Base-by-base conservation (phyloP, 306 rosid species). In the Lagenaria siceraria region DNA sequence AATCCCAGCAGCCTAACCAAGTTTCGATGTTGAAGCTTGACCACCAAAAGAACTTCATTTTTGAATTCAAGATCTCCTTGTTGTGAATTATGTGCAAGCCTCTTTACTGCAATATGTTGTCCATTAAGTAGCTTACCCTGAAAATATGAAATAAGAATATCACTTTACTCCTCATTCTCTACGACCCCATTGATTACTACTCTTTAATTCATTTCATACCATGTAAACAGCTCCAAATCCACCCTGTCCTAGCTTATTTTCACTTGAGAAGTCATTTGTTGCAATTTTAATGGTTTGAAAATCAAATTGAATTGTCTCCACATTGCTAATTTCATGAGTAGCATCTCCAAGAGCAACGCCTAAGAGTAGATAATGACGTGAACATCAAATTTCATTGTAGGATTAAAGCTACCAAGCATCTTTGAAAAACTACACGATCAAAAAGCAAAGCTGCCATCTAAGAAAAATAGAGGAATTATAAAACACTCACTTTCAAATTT, bases 21-120 rank as follows among this genome's bases (percentile, higher is more conserved):
- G 82, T 91, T 91, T 76, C 78, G 84, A 33, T 86, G 92, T 62
- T 89, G 95, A 74, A 91, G 94, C 77, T 88, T 89, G 10, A 89
- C 83, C 19, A 91, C 82, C 10, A 88, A 66, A 51, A 78, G 77
- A 19, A 91, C 75, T 69, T 69, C 75, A 7, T 69, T 69, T 22
- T 69, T 70, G 7, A 70, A 46, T 43, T 70, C 75, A 22, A 6
- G 7, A 22, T 40, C 55, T 6, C 55, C 75, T 43, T 69, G 74
- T 68, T 13, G 53, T 40, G 75, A 69, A 69, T 40, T 42, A 11
- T 6, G 15, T 0, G 75, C 53, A 69, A 69, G 55, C 6, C 74
- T 42, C 54, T 68, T 68, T 35, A 42, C 36, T 10, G 54, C 75
- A 21, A 42, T 42, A 22, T 42, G 8, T 5, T 21, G 35, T 42